These are phyloP conservation scores for Lachancea fermentati DNA, from an alignment of 805 yeast species.

Conservation along the genomic window DNA sequence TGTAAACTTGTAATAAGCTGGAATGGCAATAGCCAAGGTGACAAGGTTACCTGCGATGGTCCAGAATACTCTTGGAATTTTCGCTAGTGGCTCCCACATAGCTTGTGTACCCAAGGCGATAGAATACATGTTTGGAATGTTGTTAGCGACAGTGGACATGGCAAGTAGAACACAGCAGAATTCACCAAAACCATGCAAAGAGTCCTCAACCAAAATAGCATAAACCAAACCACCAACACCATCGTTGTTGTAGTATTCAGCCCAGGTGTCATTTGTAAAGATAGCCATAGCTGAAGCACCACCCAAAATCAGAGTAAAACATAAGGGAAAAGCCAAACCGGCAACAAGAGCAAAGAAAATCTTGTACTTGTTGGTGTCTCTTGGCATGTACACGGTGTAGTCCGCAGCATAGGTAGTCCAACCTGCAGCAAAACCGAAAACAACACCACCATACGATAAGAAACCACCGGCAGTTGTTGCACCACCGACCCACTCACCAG, in stretches of 20 bases:
- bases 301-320: constrained; percentile 73
- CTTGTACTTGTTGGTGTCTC: constrained; percentile 49
- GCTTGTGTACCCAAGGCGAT: constrained; percentile 84
- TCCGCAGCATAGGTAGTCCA: constrained; percentile 94
- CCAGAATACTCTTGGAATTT: constrained; percentile 81
- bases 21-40: constrained; percentile 82
- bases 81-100: constrained; percentile 66
- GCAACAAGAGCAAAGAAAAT: constrained; percentile 57
- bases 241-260: constrained; percentile 43
- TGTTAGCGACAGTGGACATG: constrained; percentile 82
- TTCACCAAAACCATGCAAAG: constrained; percentile 84
- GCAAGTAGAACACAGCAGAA: constrained; percentile 83
- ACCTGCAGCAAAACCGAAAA: constrained; percentile 88
- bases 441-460: constrained; percentile 73
- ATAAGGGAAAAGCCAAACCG: constrained; percentile 64
- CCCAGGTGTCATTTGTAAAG: constrained; percentile 40
- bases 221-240: constrained; percentile 80
- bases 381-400: constrained; percentile 82
- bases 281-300: constrained; percentile 79
- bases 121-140: constrained; percentile 92
- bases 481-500: constrained; percentile 51
- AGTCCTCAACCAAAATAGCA: constrained; percentile 69
- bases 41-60: constrained; percentile 67
- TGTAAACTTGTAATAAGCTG: constrained; percentile 73
- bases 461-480: constrained; percentile 67